A percentile compares a stretch with the other conserved stretches of the same genome.
Conservation (phyloP, 2,329 filamentous ascomycete species). For the Hypoxylon sp. region DNA sequence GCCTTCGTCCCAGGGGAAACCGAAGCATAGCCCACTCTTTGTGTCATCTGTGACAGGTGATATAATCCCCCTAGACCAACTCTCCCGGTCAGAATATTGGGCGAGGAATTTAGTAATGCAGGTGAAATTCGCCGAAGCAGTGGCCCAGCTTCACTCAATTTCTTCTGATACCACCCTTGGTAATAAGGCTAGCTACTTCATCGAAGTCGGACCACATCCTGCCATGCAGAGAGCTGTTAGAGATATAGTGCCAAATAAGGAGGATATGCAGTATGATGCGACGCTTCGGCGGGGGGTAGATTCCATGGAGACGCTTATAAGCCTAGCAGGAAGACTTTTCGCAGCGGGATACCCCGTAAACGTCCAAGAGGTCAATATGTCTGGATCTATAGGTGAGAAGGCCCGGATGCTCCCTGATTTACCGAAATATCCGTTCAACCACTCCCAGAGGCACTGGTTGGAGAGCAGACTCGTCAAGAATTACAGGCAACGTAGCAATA, state of each 20-base stretch:
- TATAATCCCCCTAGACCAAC: neutral
- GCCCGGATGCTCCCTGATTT: conserved; percentile 3
- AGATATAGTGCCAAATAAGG: conserved; percentile 6
- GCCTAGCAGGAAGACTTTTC: conserved; percentile 1
- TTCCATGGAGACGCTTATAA: neutral
- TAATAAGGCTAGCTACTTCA: neutral
- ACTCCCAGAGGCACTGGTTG: conserved; percentile 19
- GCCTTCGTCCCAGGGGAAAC: neutral
- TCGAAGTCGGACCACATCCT: conserved; percentile 32
- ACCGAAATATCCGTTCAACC: conserved; percentile 32
- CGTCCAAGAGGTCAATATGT: conserved; percentile 3
- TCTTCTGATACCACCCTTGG: neutral
- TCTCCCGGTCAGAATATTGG: conserved; percentile 19
- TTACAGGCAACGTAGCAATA: neutral
- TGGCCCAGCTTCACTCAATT: neutral
- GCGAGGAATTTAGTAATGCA: conserved; percentile 10
- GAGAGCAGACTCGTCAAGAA: conserved; percentile 18
- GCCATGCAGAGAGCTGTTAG: conserved; percentile 17
- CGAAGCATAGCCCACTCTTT: neutral
- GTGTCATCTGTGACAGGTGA: conserved; percentile 9
- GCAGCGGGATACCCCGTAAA: neutral
- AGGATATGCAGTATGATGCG: neutral
- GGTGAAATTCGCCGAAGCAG: conserved; percentile 20
- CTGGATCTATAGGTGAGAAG: neutral
- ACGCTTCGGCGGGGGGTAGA: neutral